A percentile compares a stretch with the other conserved stretches of the same genome.
Evolutionary conservation across 1,284 basidiomycete genomes (phyloP).

Genomic region (Ganoderma resinaceum): DNA sequence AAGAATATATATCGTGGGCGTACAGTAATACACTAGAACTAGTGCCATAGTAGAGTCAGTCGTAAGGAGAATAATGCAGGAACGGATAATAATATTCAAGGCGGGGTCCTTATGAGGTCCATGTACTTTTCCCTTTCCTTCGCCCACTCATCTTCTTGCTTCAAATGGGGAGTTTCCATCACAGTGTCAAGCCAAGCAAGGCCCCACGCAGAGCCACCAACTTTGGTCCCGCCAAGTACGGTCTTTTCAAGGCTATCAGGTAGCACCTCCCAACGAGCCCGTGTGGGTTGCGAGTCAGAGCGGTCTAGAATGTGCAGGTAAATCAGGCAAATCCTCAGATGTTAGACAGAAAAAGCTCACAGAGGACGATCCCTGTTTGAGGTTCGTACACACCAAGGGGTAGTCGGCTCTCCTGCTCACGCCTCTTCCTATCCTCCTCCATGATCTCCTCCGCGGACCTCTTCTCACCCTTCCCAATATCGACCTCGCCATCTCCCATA

Average conservation of each 20-base stretch:
- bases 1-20: background rate
- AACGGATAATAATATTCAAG: conserved; percentile 3
- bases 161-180: conserved; percentile 52
- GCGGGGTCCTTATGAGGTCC: conserved; percentile 17
- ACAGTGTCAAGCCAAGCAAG: conserved; percentile 80
- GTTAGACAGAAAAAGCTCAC: conserved; percentile 49
- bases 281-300: conserved; percentile 73
- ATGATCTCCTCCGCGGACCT: conserved; percentile 37
- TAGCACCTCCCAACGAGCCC: conserved; percentile 64
- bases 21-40: conserved; percentile 9
- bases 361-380: conserved; percentile 71
- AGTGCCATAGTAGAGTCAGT: background rate
- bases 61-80: too few species aligned
- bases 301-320: conserved; percentile 56
- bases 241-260: conserved; percentile 51
- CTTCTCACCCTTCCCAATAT: conserved; percentile 32
- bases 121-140: conserved; percentile 26
- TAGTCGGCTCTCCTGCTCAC: conserved; percentile 43
- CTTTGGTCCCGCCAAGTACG: conserved; percentile 73
- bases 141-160: conserved; percentile 27
- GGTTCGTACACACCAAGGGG: conserved; percentile 77
- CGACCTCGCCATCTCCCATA: conserved; percentile 24
- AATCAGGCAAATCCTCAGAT: conserved; percentile 21
- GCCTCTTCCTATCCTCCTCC: conserved; percentile 34
- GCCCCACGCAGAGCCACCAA: conserved; percentile 79